Percentiles rank a stretch among this genome's conserved stretches.
Evolutionary conservation across 78 protist genomes (phyloP).

Genomic region (Chrysochromulina tobinii): DNA sequence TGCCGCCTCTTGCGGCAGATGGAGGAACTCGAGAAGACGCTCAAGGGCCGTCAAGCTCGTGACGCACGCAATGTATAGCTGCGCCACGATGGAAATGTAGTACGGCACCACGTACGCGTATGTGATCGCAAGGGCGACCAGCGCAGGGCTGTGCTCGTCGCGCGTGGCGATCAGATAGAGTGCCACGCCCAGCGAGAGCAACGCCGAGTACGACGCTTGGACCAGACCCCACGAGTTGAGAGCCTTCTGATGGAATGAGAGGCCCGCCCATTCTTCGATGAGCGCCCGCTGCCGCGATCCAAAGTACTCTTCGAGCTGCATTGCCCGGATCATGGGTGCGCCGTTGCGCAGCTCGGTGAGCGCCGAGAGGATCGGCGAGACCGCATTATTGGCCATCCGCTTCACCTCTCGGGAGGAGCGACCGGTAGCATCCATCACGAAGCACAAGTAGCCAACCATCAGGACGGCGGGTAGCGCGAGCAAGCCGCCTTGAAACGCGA

Average conservation of each 20-base stretch:
- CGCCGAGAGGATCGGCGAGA: slow-evolving; percentile 16
- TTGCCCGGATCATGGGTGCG: not conserved
- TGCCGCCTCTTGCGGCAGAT: not conserved
- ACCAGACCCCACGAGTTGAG: not conserved
- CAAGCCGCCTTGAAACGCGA: too few species aligned
- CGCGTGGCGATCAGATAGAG: not conserved
- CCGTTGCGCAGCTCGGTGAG: not conserved
- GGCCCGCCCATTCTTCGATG: not conserved
- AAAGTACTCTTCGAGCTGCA: not conserved
- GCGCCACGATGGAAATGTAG: not conserved
- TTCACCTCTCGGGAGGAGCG: not conserved
- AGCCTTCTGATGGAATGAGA: not conserved
- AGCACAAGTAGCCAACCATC: too few species aligned
- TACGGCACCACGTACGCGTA: slow-evolving; percentile 57
- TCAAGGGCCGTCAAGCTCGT: slow-evolving; percentile 68
- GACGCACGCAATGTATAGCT: not conserved
- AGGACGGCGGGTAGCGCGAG: too few species aligned
- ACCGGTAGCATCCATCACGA: too few species aligned
- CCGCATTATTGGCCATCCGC: slow-evolving; percentile 12
- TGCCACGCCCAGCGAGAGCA: not conserved
- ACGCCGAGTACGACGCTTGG: not conserved
- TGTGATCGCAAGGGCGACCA: slow-evolving; percentile 54
- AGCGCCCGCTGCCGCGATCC: not conserved
- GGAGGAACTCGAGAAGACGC: not conserved
- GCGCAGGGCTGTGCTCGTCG: not conserved